Evolutionary conservation across 192 early-diverging fungal species (phyloP), one percentile per base, ranked within the genome.

Genomic region (Backusella parvicylindrica): DNA sequence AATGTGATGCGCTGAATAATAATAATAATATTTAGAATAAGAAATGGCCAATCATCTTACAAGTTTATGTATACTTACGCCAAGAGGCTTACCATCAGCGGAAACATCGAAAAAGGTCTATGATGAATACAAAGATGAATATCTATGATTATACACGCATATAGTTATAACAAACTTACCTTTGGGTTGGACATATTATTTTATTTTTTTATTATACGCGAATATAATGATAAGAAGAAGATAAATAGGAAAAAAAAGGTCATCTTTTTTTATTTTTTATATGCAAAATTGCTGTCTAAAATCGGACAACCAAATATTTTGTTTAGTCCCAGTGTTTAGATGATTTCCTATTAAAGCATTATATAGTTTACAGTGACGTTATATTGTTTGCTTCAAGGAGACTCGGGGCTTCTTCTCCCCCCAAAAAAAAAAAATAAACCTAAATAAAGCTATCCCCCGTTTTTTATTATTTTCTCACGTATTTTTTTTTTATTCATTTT

Each of bases 91-190:
- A 16, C 81, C 85, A 63, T 86, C 78, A 71, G 82, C 85, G 71
- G 88, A 73, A 67, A 92, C 79, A 53, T 93, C 92, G 81, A 93
- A 93, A 85, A 75, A 93, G 68, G 91, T 89, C 78, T 79, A 64
- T 28, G 12, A 2, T 0, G n/a, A 12, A 60, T 28, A 60, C 28
- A 60, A 3, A 12, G 8, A 41, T 12, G 7, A 41, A 15, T 43
- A 43, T 11, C 8, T 43, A 43, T 15, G 15, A n/a, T n/a, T n/a
- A n/a, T n/a, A n/a, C n/a, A n/a, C n/a, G n/a, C n/a, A n/a, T n/a
- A n/a, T n/a, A n/a, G n/a, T n/a, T n/a, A n/a, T n/a, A 43, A 43
- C 8, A 43, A 15, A 60, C 9, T 60, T 60, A 60, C 53, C 53
- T 56, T 28, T 56, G 50, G n/a, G 21, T 56, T 56, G 9, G 53